Evolutionary conservation across 2,329 filamentous ascomycete genomes (phyloP).

Genomic region (Paracamarosporium sp.): DNA sequence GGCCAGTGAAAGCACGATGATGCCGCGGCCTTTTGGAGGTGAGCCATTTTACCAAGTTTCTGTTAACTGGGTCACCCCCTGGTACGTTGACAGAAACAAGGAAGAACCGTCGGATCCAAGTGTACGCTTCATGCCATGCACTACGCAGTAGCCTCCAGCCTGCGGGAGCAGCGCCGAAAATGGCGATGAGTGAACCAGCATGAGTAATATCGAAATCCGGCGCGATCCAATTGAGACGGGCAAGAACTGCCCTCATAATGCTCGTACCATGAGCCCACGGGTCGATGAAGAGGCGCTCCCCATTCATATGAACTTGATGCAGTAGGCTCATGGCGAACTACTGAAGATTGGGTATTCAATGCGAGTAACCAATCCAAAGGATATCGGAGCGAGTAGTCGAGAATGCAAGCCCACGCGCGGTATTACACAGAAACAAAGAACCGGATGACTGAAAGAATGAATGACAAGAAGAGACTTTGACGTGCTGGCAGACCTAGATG

Average conservation of each 20-base stretch:
- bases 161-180: slow-evolving; percentile 1
- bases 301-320: neutral
- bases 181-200: neutral
- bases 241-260: neutral
- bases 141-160: neutral
- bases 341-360: neutral
- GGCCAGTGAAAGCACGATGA: neutral
- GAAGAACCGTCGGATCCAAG: slow-evolving; percentile 1
- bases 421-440: neutral
- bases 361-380: neutral
- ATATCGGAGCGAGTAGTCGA: neutral
- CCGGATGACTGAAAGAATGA: neutral
- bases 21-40: neutral
- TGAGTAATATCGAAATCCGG: neutral
- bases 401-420: neutral
- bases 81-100: neutral
- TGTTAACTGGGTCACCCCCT: neutral
- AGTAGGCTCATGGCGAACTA: neutral
- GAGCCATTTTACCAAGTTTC: neutral
- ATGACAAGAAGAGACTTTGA: neutral
- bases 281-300: neutral
- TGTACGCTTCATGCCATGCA: neutral
- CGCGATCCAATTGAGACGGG: neutral
- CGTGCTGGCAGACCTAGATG: neutral
- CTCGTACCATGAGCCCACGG: neutral